Conservation (phyloP, 139 green algal species). For the Chlamydomonas schloesseri region DNA sequence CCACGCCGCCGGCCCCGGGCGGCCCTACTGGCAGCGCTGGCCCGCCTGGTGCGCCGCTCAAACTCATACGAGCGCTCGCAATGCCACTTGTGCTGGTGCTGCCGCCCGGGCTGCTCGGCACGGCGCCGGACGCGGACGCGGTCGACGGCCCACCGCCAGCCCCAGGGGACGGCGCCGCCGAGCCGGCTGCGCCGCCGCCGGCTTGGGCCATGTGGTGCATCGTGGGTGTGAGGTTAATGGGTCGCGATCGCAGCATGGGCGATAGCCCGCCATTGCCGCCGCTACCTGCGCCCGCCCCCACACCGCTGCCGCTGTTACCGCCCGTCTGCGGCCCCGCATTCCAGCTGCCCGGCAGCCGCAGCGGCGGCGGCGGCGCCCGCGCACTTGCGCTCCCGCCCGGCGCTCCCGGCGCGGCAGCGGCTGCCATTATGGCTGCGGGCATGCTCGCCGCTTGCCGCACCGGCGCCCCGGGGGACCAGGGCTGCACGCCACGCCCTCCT, state of each 20-base stretch:
- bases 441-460: too few species aligned
- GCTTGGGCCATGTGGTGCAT: conserved; percentile 4
- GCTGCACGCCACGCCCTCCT: too few species aligned
- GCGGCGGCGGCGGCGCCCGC: background rate
- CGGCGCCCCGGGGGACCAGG: too few species aligned
- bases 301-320: background rate
- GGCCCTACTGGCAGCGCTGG: too few species aligned
- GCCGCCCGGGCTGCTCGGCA: background rate
- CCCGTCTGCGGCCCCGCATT: background rate
- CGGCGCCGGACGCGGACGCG: background rate
- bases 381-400: too few species aligned
- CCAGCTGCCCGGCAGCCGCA: conserved; percentile 2
- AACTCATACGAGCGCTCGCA: too few species aligned
- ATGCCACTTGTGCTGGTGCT: background rate
- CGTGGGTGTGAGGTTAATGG: conserved; percentile 24
- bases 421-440: too few species aligned
- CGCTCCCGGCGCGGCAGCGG: too few species aligned
- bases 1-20: too few species aligned
- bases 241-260: conserved; percentile 25
- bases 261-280: background rate
- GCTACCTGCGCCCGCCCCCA: background rate
- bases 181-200: background rate
- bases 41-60: too few species aligned
- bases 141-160: background rate
- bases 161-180: background rate